Conservation (phyloP, 768 basidiomycete genomes). For the Termitomyces sp. region DNA sequence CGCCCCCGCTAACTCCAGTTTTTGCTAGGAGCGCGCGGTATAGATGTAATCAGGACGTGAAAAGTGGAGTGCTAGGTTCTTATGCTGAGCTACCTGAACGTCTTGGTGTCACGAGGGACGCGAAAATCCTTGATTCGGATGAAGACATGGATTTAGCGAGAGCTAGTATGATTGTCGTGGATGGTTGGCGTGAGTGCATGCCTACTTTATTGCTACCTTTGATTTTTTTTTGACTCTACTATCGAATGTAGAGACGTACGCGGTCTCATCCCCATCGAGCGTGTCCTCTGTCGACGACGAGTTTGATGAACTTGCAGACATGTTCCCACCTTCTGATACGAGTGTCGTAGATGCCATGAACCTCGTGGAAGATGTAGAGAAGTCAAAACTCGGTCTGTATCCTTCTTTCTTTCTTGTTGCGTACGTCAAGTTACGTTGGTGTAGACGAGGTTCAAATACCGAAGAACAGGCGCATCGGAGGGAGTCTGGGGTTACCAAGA, state of each 20-base stretch:
- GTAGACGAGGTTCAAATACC: conserved; percentile 52
- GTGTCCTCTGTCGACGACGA: conserved; percentile 39
- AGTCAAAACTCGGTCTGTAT: conserved; percentile 45
- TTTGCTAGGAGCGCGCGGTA: conserved; percentile 20
- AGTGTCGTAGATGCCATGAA: conserved; percentile 26
- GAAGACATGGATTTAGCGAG: conserved; percentile 24
- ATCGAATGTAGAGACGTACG: conserved; percentile 27
- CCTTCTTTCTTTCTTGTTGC: background rate
- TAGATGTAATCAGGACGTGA: background rate
- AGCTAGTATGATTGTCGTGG: conserved; percentile 51
- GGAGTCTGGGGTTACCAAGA: conserved; percentile 15
- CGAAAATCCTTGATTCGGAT: conserved; percentile 14
- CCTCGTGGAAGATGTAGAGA: conserved; percentile 28
- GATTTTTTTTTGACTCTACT: background rate
- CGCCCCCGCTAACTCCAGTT: conserved; percentile 24
- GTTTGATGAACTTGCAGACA: conserved; percentile 46
- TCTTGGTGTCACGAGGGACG: conserved; percentile 9
- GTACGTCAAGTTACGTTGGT: background rate
- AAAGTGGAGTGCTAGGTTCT: conserved; percentile 1
- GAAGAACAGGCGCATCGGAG: conserved; percentile 42
- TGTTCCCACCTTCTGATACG: conserved; percentile 37
- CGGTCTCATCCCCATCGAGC: conserved; percentile 36
- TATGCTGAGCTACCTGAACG: conserved; percentile 36
- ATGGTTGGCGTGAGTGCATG: conserved; percentile 58
- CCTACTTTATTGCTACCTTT: background rate